A percentile compares a stretch with the other conserved stretches of the same genome.
phyloP scores from a whole-genome alignment of 2,329 filamentous ascomycete species.

The Sphaceloma murrayae region DNA sequence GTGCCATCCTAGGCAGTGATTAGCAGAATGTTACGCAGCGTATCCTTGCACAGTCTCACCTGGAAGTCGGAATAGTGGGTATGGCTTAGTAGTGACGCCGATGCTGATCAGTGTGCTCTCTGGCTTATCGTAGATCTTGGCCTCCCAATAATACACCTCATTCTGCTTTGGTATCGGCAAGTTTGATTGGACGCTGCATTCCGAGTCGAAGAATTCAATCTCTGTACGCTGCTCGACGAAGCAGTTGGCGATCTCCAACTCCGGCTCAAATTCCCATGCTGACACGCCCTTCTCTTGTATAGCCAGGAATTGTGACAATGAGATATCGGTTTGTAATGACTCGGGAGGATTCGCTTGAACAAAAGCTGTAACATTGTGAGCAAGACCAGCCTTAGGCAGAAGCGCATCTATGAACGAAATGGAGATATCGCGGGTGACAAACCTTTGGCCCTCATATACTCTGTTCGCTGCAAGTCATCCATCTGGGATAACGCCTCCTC shows the following conservation, averaged over 20 bases:
- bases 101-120: constrained; percentile 80
- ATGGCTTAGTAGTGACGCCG: constrained; percentile 93
- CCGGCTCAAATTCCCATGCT: constrained; percentile 99
- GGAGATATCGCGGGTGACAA: constrained; percentile 24
- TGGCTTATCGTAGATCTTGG: constrained; percentile 96
- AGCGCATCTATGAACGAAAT: no score
- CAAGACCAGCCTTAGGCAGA: no score
- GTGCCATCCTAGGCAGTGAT: constrained; percentile 59
- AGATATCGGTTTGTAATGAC: constrained; percentile 92
- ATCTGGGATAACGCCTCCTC: constrained; percentile 88
- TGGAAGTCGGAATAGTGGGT: constrained; percentile 85
- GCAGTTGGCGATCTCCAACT: constrained; percentile 95
- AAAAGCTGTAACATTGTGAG: constrained; percentile 56
- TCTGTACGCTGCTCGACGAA: constrained; percentile 95
- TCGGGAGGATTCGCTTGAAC: constrained; percentile 90
- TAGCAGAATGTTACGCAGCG: no score
- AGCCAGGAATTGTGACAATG: constrained; percentile 89
- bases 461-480: constrained; percentile 82
- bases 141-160: constrained; percentile 99
- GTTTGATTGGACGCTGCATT: constrained; percentile 95
- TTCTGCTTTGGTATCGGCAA: constrained; percentile 96
- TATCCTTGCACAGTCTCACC: constrained; percentile 50
- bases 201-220: constrained; percentile 97
- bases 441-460: constrained; percentile 96
- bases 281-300: constrained; percentile 99